Evolutionary conservation across 2,329 filamentous ascomycete species (phyloP).

Genomic region (Aureobasidium namibiae): DNA sequence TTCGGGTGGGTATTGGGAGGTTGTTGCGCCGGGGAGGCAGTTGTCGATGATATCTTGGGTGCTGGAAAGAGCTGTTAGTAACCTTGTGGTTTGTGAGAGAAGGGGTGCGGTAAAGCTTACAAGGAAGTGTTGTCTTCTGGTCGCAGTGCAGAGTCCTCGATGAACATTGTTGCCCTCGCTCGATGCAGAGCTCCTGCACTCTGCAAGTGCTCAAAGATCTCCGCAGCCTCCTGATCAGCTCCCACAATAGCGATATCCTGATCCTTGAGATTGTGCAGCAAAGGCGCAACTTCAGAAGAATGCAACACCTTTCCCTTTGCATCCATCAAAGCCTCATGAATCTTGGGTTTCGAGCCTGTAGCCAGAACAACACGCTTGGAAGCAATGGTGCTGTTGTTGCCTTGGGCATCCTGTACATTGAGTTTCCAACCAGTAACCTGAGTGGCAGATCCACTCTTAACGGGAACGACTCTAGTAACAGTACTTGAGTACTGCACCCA

Average conservation of each 20-base stretch:
- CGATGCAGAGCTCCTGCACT: slow-evolving; percentile 16
- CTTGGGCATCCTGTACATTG: slow-evolving; percentile 13
- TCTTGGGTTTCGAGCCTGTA: slow-evolving; percentile 17
- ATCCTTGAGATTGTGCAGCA: slow-evolving; percentile 15
- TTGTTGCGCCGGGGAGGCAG: not conserved
- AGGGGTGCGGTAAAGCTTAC: not conserved
- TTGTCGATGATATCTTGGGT: slow-evolving; percentile 14
- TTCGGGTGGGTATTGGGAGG: slow-evolving; percentile 5
- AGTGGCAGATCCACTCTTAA: slow-evolving; percentile 11
- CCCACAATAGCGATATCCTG: slow-evolving; percentile 19
- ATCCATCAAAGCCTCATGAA: slow-evolving; percentile 15
- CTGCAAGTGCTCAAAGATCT: slow-evolving; percentile 20
- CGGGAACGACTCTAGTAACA: slow-evolving; percentile 17
- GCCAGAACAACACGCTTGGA: slow-evolving; percentile 20
- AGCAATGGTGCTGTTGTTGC: slow-evolving; percentile 14
- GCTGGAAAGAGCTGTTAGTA: slow-evolving; percentile 4
- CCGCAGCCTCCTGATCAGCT: slow-evolving; percentile 20
- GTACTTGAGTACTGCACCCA: slow-evolving; percentile 20
- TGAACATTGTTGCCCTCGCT: slow-evolving; percentile 18
- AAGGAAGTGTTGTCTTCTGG: slow-evolving; percentile 19
- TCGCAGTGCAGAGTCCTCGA: slow-evolving; percentile 18
- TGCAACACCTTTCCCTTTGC: slow-evolving; percentile 17
- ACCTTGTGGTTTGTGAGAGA: too few relatives aligned
- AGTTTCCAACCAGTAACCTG: slow-evolving; percentile 18
- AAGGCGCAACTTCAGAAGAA: slow-evolving; percentile 14